A percentile compares a stretch with the other conserved stretches of the same genome.
These are phyloP conservation scores for Paramecium pentaurelia DNA, from an alignment of 73 alveolate genomes.

Conservation along the genomic window DNA sequence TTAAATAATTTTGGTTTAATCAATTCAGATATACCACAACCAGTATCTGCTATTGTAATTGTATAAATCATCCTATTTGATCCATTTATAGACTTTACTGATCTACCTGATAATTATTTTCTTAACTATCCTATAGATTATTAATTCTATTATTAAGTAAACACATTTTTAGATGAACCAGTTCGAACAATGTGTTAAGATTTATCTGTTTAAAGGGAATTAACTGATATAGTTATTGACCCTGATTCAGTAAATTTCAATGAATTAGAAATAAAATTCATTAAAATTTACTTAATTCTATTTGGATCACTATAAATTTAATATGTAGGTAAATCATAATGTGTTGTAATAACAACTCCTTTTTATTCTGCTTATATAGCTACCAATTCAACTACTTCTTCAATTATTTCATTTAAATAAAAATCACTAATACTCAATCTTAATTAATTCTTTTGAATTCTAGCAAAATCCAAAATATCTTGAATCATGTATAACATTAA, in stretches of 20 bases:
- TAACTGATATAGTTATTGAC: background rate
- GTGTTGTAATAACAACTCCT: background rate
- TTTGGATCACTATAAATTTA: slow-evolving; percentile 51
- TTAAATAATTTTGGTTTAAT: slow-evolving; percentile 58
- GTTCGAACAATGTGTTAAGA: background rate
- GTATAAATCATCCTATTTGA: background rate
- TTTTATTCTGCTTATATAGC: slow-evolving; percentile 54
- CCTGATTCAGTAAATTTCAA: slow-evolving; percentile 66
- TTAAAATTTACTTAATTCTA: slow-evolving; percentile 60
- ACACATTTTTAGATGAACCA: background rate
- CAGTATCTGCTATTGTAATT: slow-evolving; percentile 55
- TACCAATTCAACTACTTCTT: slow-evolving; percentile 52
- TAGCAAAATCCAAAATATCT: slow-evolving; percentile 54
- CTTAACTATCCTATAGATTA: background rate
- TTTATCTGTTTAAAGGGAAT: background rate
- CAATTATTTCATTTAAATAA: slow-evolving; percentile 31
- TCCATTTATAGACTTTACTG: background rate
- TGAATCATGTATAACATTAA: slow-evolving; percentile 32
- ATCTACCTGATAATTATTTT: background rate
- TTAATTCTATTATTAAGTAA: background rate
- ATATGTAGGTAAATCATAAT: slow-evolving; percentile 8
- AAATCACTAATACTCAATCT: slow-evolving; percentile 34
- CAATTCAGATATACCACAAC: slow-evolving; percentile 52
- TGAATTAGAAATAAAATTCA: slow-evolving; percentile 67
- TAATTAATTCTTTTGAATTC: slow-evolving; percentile 30